Evolutionary conservation across 371 early-diverging fungal genomes (phyloP), one percentile per base, ranked within the genome.

Genomic region (Capillidium heterosporum): DNA sequence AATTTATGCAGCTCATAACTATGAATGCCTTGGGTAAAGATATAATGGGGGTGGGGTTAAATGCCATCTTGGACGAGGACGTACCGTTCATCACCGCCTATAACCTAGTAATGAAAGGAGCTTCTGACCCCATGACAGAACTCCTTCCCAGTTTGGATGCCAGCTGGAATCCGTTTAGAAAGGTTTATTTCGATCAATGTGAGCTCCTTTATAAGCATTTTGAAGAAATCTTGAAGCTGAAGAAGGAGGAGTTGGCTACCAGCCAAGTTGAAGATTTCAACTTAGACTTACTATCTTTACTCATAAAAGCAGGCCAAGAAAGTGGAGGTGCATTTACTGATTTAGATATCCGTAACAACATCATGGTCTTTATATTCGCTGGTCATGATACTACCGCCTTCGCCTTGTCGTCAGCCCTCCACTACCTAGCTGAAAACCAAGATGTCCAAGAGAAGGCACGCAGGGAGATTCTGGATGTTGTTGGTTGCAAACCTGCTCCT

Each of bases 391-490:
- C 53, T 19, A 53, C 53, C 26, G 31, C 53, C 13, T 53, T 53
- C 7, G 35, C 35, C 26, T 39, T 53, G 17, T 53, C 53, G 1
- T 19, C 53, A 19, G 31, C 53, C 10, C 8, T 53, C 8, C 26
- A 7, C 53, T 39, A 35, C 11, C 24, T 53, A 27, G 53, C 53
- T 40, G 26, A 39, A 15, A 19, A 65, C 53, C 67, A 74, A n/a
- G 65, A 69, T 10, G 57, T 67, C 23, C 60, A 69, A 63, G 58
- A 68, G 11, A 64, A 63, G 24, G 59, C 73, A 48, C 61, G 61
- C 28, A 62, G 69, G 40, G 78, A 78, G 58, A 56, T 76, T 40
- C 65, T 53, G 8, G n/a, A 32, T 11, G 19, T 32, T 15, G 7
- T 53, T 8, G 53, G 39, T 65, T n/a, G 57, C 32, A 2, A 56